Base-by-base conservation (phyloP, 2,329 filamentous ascomycete genomes). In the Fusarium staphyleae region DNA sequence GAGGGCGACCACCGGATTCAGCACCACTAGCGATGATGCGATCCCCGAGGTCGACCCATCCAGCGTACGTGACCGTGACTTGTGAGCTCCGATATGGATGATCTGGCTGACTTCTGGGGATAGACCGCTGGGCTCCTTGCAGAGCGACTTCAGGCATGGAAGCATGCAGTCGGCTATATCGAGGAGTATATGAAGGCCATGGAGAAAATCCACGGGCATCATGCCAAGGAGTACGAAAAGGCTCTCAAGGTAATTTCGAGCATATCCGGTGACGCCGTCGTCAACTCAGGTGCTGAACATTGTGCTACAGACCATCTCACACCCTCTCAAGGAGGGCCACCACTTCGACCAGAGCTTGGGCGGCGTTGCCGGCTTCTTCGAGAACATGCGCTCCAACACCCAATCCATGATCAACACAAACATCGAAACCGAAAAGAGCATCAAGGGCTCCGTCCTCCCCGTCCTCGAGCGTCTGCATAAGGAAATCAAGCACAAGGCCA, bases 401-500 rank as follows among this genome's bases (percentile, higher is more conserved):
- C 90, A 96, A 82, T 90, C 88, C 37, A 84, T 98, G 68, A 86
- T 92, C 68, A 96, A 95, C 74, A 88, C 90, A 70, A 93, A 97
- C 73, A 78, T 88, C 66, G 93, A 98, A 73, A 96, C 93, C 5
- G 92, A 95, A 66, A 95, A 95, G 80, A 90, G 87, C 65, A 82
- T 99, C 63, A 96, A 93, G 76, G 88, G 87, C 54, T 87, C 87
- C 12, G 89, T 98, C 24, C 81, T 96, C 15, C 95, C 93, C 30
- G 87, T 93, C 60, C 87, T 99, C 70, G 91, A 96, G 67, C 89
- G 92, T 45, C 81, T 99, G 41, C 93, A 98, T 78, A 88, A 91
- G 72, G 95, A 98, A 74, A 95, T 99, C 80, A 99, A 98, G 83
- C 87, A 89, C 78, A 98, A 98, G 80, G 82, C 85, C 60, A 98